Conservation (phyloP, 2,329 filamentous ascomycete genomes). For the Alternaria novae-zelandiae region DNA sequence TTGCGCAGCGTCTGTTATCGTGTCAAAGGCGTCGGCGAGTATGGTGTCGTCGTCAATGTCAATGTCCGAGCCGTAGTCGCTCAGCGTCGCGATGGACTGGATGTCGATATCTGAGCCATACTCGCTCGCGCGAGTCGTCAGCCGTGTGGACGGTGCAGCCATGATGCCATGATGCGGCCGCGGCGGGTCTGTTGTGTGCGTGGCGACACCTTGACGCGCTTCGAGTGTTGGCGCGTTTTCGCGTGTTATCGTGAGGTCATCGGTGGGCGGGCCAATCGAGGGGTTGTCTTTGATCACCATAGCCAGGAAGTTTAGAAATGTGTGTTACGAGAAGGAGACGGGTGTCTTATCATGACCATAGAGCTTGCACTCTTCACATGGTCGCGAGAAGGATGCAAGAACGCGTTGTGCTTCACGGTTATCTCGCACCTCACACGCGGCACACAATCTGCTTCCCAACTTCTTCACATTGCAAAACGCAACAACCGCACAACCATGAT, state of each 20-base stretch:
- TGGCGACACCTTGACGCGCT: constrained; percentile 17
- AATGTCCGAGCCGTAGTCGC: constrained; percentile 72
- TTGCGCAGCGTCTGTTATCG: constrained; percentile 4
- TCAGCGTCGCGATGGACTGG: constrained; percentile 49
- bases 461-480: not conserved
- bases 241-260: constrained; percentile 26
- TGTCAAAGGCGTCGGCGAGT: constrained; percentile 22
- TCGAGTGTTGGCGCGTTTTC: constrained; percentile 15
- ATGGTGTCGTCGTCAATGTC: constrained; percentile 64
- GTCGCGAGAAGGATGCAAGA: not conserved
- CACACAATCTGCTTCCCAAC: not conserved
- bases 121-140: constrained; percentile 53
- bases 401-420: not conserved
- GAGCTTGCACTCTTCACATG: not conserved
- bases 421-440: not conserved
- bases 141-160: constrained; percentile 20
- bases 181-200: constrained; percentile 4
- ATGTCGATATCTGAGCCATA: constrained; percentile 69
- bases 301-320: not conserved
- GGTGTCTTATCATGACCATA: not conserved
- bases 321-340: not conserved
- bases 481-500: not conserved
- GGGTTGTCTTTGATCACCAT: not conserved
- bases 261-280: constrained; percentile 4
- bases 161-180: constrained; percentile 33